Evolutionary conservation across 352 stramenopile species (phyloP).

Genomic region (Globisporangium acanthophoron): DNA sequence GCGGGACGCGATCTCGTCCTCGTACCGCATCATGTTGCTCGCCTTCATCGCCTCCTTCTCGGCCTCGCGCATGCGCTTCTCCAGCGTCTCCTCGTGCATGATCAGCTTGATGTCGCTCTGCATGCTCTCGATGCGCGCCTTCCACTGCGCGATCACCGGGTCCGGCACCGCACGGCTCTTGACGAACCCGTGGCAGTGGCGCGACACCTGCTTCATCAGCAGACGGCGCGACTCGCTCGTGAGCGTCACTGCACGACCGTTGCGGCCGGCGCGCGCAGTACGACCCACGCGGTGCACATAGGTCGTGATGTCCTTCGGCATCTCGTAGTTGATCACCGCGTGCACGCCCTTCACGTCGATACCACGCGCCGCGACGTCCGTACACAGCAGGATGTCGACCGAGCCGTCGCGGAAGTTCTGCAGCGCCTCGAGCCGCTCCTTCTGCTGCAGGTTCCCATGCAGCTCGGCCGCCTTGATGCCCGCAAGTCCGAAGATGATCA

Average conservation of each 20-base stretch:
- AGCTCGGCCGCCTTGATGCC: slow-evolving; percentile 97
- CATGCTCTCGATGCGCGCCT: slow-evolving; percentile 81
- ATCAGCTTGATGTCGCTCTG: slow-evolving; percentile 67
- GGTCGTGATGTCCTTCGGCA: slow-evolving; percentile 96
- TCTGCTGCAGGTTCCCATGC: slow-evolving; percentile 97
- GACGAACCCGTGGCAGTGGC: slow-evolving; percentile 86
- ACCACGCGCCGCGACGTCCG: slow-evolving; percentile 97
- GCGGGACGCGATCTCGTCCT: slow-evolving; percentile 86
- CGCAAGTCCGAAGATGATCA: slow-evolving; percentile 94
- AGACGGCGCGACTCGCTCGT: slow-evolving; percentile 87
- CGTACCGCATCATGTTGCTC: slow-evolving; percentile 87
- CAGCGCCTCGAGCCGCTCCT: slow-evolving; percentile 94
- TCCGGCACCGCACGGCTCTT: slow-evolving; percentile 89
- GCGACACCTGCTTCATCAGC: slow-evolving; percentile 93
- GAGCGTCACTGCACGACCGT: slow-evolving; percentile 85
- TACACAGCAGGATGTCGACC: slow-evolving; percentile 96
- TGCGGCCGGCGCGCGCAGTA: slow-evolving; percentile 96
- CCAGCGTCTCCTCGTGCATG: slow-evolving; percentile 85
- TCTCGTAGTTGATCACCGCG: slow-evolving; percentile 99
- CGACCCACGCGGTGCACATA: slow-evolving; percentile 99
- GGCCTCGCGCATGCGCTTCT: slow-evolving; percentile 87
- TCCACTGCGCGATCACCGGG: slow-evolving; percentile 84
- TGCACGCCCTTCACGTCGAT: slow-evolving; percentile 97
- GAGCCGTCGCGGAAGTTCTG: slow-evolving; percentile 94
- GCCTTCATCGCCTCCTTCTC: slow-evolving; percentile 88